Percentiles rank a stretch among this genome's conserved stretches.
These are phyloP conservation scores for Prunus salicina DNA, from an alignment of 306 rosid species.

Conservation along the genomic window DNA sequence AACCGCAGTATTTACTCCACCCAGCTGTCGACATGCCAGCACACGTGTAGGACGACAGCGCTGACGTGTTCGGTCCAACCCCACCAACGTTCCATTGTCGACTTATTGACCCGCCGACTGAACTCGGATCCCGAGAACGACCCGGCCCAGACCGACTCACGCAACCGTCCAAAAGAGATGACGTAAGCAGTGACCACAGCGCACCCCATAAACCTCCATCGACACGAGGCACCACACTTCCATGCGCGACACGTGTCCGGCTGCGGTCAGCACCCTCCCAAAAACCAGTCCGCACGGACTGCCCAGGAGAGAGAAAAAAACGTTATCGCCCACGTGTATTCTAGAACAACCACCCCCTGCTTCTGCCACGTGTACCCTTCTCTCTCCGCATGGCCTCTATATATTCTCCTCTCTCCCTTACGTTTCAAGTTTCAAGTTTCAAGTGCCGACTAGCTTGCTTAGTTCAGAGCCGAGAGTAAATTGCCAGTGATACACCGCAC, in stretches of 20 bases:
- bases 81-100: slow-evolving; percentile 24
- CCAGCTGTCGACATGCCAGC: neutral
- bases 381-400: slow-evolving; percentile 15
- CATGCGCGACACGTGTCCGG: slow-evolving; percentile 43
- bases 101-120: slow-evolving; percentile 42
- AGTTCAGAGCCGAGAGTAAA: neutral
- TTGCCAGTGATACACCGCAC: neutral
- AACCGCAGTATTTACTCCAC: too few relatives aligned
- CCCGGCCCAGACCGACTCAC: slow-evolving; percentile 46
- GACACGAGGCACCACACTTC: slow-evolving; percentile 50
- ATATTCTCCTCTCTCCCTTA: slow-evolving; percentile 45
- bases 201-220: slow-evolving; percentile 31
- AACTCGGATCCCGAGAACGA: slow-evolving; percentile 19
- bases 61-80: slow-evolving; percentile 26
- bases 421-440: slow-evolving; percentile 87
- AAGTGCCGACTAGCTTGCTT: slow-evolving; percentile 49
- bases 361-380: slow-evolving; percentile 48
- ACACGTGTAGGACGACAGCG: slow-evolving; percentile 14
- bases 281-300: slow-evolving; percentile 17
- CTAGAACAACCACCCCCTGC: slow-evolving; percentile 31
- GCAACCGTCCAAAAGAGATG: slow-evolving; percentile 50
- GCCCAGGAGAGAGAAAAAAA: slow-evolving; percentile 2
- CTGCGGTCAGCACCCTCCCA: slow-evolving; percentile 19
- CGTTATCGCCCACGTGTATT: slow-evolving; percentile 76
- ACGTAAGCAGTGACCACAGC: slow-evolving; percentile 92